A percentile compares a stretch with the other conserved stretches of the same genome.
phyloP scores from a whole-genome alignment of 257 asterid species.

The Scutellaria galericulata region DNA sequence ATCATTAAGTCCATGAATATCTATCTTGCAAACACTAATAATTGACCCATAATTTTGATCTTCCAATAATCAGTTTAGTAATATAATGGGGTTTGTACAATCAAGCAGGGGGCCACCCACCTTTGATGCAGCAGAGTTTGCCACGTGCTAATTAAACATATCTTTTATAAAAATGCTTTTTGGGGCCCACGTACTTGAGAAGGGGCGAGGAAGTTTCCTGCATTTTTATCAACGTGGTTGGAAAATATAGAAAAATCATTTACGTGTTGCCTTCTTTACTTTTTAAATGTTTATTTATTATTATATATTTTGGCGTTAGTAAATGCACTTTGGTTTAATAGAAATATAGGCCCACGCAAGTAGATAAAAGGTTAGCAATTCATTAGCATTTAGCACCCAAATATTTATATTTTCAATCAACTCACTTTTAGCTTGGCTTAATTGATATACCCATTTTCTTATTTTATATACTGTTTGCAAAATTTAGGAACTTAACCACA shows the following conservation, averaged over 20 bases:
- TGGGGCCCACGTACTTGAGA: conserved; percentile 17
- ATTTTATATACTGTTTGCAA: too few species aligned
- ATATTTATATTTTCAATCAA: neutral
- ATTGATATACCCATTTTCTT: neutral
- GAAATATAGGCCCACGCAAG: conserved; percentile 17
- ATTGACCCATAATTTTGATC: neutral
- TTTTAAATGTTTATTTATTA: neutral
- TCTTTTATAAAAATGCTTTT: conserved; percentile 12
- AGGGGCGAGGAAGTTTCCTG: conserved; percentile 7
- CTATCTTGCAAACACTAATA: neutral
- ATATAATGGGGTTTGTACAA: conserved; percentile 28
- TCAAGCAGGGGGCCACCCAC: conserved; percentile 35
- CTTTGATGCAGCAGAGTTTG: conserved; percentile 22
- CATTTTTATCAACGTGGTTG: neutral
- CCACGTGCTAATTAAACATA: conserved; percentile 26
- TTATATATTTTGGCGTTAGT: neutral
- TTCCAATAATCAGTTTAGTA: conserved; percentile 29
- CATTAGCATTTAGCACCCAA: neutral
- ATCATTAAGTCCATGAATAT: too few species aligned
- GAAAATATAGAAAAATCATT: neutral
- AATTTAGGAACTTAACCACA: too few species aligned
- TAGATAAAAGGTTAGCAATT: conserved; percentile 3
- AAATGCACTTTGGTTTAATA: conserved; percentile 9
- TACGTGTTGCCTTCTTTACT: neutral
- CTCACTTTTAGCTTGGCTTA: neutral